Evolutionary conservation across 2,329 filamentous ascomycete species (phyloP), one percentile per base, ranked within the genome.

Genomic region (Aspergillus hortae): DNA sequence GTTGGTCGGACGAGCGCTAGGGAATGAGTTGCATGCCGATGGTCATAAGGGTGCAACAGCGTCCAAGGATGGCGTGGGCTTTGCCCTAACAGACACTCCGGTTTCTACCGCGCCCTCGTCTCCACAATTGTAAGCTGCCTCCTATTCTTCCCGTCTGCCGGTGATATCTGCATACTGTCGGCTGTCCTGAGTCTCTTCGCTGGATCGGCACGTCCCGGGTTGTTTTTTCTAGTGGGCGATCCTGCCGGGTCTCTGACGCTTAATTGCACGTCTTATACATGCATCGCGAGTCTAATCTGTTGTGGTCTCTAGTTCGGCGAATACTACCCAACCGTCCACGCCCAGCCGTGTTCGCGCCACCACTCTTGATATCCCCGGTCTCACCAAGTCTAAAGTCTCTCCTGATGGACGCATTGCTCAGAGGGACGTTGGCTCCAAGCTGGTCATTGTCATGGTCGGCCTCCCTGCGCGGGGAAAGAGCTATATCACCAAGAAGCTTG

Each of bases 361-460:
- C 14, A 96, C 94, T 12, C 85, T 97, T 64, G 95, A 96, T 70
- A 96, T 99, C 54, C 94, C 94, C 52, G 94, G 94, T 59, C 85
- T 99, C 78, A 99, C 94, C 54, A 88, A 91, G 66, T 97, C 92
- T 54, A 90, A 90, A 67, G 90, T 95, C 45, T 99, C 94, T 1
- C 94, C 94, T 7, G 94, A 99, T 71, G 94, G 94, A 60, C 86
- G 90, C 64, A 99, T 99, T 62, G 88, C 94, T 50, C 86, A 92
- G 67, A 83, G 92, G 66, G 94, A 99, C 80, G 89, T 99, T 46
- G 94, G 92, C 46, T 89, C 94, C 38, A 99, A 99, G 78, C 80
- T 99, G 56, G 90, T 97, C 67, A 95, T 99, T 64, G 86, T 99
- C 69, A 99, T 99, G 94, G 94, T 99, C 55, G 94, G 94, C 57